Evolutionary conservation across 1,139 yeast genomes (phyloP), one percentile per base, ranked within the genome.

Genomic region (Taphrina flavorubra): DNA sequence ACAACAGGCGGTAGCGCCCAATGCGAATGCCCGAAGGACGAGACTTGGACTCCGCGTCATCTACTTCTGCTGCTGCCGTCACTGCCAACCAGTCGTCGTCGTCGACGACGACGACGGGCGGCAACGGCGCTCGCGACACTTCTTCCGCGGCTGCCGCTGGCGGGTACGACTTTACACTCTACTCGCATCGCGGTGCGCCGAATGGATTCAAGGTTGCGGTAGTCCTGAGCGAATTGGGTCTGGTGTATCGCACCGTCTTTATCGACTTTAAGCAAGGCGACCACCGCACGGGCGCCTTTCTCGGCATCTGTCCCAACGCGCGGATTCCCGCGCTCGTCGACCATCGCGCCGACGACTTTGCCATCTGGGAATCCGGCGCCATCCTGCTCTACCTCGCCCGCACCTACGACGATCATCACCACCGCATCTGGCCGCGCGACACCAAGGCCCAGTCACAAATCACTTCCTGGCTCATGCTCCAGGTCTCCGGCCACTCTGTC

Each of bases 171-270:
- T 51, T 71, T 55, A 71, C 73, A 47, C 71, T 71, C 46, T 71
- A 70, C 69, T 70, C 72, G 37, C 70, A 71, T 64, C 64, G 60
- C 39, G 60, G 71, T 59, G 73, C 72, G 58, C 73, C 73, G 40
- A 71, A 71, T 59, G 72, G 72, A 65, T 53, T 53, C 58, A 53
- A 53, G 42, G 58, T 94, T 25, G 97, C 98, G 25, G 92, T 92
- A 65, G 89, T 92, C 56, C 82, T 94, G 71, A 86, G 92, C 67
- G 98, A 92, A 78, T 83, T 94, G 73, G 89, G 89, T 70, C 84
- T 89, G 51, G 79, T 85, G 53, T 92, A 89, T 80, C 87, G 87
- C 74, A 92, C 97, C 7, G 87, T 92, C 71, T 89, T 91, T 75
- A 82, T 94, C 71, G 98, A 92, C 79, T 92, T 92, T 78, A 72